These are phyloP conservation scores for Dothideomycetes sp. DNA, from an alignment of 2,329 filamentous ascomycete species.

Conservation along the genomic window DNA sequence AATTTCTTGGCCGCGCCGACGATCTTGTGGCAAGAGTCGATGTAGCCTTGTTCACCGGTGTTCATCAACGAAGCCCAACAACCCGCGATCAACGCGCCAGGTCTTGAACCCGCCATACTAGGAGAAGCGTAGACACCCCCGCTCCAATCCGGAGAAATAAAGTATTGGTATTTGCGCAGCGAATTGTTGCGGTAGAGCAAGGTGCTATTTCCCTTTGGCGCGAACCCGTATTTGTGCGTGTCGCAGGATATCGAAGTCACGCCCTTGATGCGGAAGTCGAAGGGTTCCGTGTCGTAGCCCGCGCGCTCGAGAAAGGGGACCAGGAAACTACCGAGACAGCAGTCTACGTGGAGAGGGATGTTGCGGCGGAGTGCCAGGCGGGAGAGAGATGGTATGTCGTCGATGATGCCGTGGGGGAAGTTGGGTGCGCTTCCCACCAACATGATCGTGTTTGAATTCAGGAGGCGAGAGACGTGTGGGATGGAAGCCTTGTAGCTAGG, in stretches of 20 bases:
- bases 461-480: constrained; percentile 65
- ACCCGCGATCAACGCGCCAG: constrained; percentile 86
- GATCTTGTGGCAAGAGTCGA: constrained; percentile 77
- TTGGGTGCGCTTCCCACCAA: constrained; percentile 93
- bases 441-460: constrained; percentile 89
- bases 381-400: constrained; percentile 81
- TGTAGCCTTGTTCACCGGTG: constrained; percentile 79
- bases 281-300: constrained; percentile 80
- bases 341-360: constrained; percentile 90
- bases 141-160: constrained; percentile 87
- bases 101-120: constrained; percentile 80
- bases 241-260: constrained; percentile 95
- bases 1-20: constrained; percentile 81
- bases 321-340: constrained; percentile 92
- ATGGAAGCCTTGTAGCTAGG: constrained; percentile 79
- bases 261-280: constrained; percentile 89
- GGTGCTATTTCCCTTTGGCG: constrained; percentile 93
- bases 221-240: constrained; percentile 98
- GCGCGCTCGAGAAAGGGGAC: constrained; percentile 85
- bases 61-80: constrained; percentile 92
- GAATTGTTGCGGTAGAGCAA: constrained; percentile 75
- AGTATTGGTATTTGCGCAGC: constrained; percentile 87
- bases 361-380: constrained; percentile 70
- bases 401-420: constrained; percentile 96
- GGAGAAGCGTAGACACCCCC: constrained; percentile 95